These are phyloP conservation scores for Colletotrichum liaoningense DNA, from an alignment of 2,329 filamentous ascomycete species.

Conservation along the genomic window DNA sequence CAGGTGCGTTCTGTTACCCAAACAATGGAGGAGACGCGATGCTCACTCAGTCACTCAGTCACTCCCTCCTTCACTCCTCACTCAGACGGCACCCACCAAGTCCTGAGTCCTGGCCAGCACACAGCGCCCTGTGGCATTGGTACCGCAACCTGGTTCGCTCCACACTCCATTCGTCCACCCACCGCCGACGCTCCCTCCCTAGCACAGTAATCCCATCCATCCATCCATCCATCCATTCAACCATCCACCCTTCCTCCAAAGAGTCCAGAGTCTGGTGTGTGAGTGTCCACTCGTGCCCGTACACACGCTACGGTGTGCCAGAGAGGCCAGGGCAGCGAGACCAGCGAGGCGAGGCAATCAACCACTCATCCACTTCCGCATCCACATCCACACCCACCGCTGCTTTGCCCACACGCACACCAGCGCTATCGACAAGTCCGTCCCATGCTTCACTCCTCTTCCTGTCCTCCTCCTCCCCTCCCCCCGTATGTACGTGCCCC, in stretches of 20 bases:
- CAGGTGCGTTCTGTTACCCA: background rate
- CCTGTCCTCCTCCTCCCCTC: background rate
- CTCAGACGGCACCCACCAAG: background rate
- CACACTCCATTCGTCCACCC: constrained; percentile 13
- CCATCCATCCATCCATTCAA: background rate
- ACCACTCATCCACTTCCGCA: background rate
- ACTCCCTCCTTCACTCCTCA: background rate
- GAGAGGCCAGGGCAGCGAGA: background rate
- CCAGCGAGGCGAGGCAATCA: constrained; percentile 19
- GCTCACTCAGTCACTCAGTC: background rate
- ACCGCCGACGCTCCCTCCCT: constrained; percentile 12
- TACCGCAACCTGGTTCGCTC: constrained; percentile 25
- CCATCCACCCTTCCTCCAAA: constrained; percentile 3
- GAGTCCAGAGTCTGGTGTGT: background rate
- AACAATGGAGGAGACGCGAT: constrained; percentile 7
- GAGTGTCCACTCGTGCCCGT: background rate
- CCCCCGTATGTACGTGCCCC: background rate
- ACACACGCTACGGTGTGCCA: background rate
- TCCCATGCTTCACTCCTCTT: constrained; percentile 15
- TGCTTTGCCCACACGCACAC: constrained; percentile 11
- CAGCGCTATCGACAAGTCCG: constrained; percentile 33
- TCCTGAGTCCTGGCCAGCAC: background rate
- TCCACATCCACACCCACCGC: constrained; percentile 19
- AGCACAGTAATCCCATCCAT: constrained; percentile 2
- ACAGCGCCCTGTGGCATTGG: constrained; percentile 12